These are phyloP conservation scores for Lathyrus tuberosus DNA, from an alignment of 306 rosid species.

Conservation along the genomic window DNA sequence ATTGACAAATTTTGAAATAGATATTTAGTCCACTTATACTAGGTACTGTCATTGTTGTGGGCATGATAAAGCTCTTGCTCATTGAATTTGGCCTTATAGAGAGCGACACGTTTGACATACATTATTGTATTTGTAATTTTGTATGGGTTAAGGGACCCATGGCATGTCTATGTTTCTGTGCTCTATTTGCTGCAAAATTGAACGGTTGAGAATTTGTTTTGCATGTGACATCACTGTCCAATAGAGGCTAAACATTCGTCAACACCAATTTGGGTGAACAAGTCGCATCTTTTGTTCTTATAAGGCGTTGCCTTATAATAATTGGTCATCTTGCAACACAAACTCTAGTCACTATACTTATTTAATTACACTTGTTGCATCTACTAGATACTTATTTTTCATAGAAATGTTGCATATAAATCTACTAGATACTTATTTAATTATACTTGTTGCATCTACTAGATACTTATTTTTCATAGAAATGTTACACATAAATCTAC, in stretches of 20 bases:
- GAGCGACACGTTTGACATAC: slow-evolving; percentile 25
- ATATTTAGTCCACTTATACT: not conserved
- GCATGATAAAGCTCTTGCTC: not conserved
- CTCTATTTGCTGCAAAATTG: slow-evolving; percentile 22
- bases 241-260: slow-evolving; percentile 4
- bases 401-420: too few relatives aligned
- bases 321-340: not conserved
- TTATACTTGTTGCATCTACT: not conserved
- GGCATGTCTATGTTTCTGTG: not conserved
- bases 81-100: not conserved
- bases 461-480: too few relatives aligned
- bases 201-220: slow-evolving; percentile 39
- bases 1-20: not conserved
- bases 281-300: not conserved
- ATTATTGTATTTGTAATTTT: too few relatives aligned
- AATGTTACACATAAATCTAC: too few relatives aligned
- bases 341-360: not conserved
- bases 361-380: not conserved
- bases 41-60: not conserved
- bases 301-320: not conserved
- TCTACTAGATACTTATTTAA: not conserved
- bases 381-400: too few relatives aligned
- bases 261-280: not conserved
- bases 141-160: slow-evolving; percentile 20
- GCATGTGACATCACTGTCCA: slow-evolving; percentile 37